These are phyloP conservation scores for Aspergillus tanneri DNA, from an alignment of 2,329 filamentous ascomycete genomes.

Conservation along the genomic window DNA sequence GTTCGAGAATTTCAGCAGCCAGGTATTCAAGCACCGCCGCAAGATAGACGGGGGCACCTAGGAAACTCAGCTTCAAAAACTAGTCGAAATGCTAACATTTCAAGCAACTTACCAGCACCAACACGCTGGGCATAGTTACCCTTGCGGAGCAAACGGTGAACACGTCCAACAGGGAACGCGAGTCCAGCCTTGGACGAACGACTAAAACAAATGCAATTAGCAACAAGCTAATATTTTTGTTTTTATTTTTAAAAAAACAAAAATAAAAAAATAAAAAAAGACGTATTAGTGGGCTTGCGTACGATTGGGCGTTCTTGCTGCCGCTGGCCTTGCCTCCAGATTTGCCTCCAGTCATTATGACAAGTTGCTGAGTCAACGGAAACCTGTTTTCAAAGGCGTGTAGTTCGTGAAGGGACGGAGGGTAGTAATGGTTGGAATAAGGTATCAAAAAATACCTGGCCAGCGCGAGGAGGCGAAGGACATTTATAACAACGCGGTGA, in stretches of 20 bases:
- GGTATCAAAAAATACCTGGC: constrained; percentile 31
- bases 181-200: constrained; percentile 99
- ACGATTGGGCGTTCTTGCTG: constrained; percentile 99
- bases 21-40: constrained; percentile 98
- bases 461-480: constrained; percentile 36
- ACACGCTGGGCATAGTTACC: constrained; percentile 99
- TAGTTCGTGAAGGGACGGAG: background rate
- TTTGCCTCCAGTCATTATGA: constrained; percentile 99
- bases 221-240: too few relatives aligned
- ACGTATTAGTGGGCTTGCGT: constrained; percentile 56
- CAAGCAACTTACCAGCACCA: constrained; percentile 69
- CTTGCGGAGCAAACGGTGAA: constrained; percentile 97
- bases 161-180: constrained; percentile 98
- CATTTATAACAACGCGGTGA: constrained; percentile 46
- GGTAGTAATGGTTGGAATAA: constrained; percentile 20
- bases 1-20: constrained; percentile 96
- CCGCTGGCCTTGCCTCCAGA: constrained; percentile 99
- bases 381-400: too few relatives aligned
- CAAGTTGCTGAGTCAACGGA: too few relatives aligned
- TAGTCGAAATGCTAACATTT: background rate
- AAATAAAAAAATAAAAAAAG: too few relatives aligned
- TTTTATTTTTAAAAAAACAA: too few relatives aligned
- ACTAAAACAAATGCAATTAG: constrained; percentile 56
- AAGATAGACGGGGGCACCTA: constrained; percentile 88
- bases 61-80: background rate